Conservation (phyloP, 2,329 filamentous ascomycete species). For the Endoconidiophora laricicola region DNA sequence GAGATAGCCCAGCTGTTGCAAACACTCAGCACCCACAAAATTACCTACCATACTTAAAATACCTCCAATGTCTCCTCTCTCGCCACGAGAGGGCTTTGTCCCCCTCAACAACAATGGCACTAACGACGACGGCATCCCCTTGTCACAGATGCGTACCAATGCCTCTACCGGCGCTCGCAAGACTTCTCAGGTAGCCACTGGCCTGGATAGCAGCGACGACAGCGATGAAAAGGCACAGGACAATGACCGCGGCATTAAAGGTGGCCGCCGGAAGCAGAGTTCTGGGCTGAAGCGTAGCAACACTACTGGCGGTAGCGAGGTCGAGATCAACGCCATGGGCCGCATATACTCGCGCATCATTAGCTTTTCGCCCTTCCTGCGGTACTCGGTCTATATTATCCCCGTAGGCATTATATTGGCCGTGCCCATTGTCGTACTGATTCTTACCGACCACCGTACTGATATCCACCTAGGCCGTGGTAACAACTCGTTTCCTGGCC, state of each 20-base stretch:
- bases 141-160: constrained; percentile 38
- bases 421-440: constrained; percentile 41
- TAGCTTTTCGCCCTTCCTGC: constrained; percentile 43
- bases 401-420: constrained; percentile 46
- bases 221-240: constrained; percentile 28
- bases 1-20: too few relatives aligned
- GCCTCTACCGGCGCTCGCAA: constrained; percentile 36
- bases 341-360: constrained; percentile 48
- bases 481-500: constrained; percentile 21
- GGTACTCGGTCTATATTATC: constrained; percentile 52
- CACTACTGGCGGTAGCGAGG: constrained; percentile 30
- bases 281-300: constrained; percentile 24
- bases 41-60: background rate
- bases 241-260: constrained; percentile 4
- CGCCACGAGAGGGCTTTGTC: constrained; percentile 28
- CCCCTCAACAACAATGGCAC: constrained; percentile 23
- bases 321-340: constrained; percentile 47
- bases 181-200: constrained; percentile 24
- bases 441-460: constrained; percentile 25
- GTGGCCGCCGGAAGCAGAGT: constrained; percentile 34
- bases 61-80: constrained; percentile 17
- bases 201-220: constrained; percentile 13
- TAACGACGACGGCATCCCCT: constrained; percentile 32
- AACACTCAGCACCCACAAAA: constrained; percentile 1
- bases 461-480: constrained; percentile 23